A percentile compares a stretch with the other conserved stretches of the same genome.
Conservation (phyloP, 495 filamentous ascomycete genomes). For the Annulohypoxylon bovei region DNA sequence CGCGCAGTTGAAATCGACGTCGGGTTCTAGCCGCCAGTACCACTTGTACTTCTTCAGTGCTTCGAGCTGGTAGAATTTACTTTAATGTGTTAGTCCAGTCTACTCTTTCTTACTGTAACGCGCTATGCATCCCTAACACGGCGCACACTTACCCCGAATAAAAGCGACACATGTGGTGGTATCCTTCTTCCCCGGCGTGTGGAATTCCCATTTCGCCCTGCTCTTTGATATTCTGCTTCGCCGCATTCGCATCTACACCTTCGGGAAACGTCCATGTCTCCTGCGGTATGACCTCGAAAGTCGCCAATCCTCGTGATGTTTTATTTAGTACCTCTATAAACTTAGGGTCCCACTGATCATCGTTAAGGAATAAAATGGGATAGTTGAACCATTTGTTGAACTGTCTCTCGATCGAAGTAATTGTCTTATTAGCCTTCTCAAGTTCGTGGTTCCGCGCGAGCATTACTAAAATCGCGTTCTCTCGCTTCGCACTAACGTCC, state of each 20-base stretch:
- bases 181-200: constrained; percentile 97
- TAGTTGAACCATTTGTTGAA: constrained; percentile 99
- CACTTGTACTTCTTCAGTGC: constrained; percentile 47
- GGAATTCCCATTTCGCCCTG: constrained; percentile 90
- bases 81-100: constrained; percentile 18
- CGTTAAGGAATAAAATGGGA: constrained; percentile 95
- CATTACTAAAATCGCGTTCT: constrained; percentile 88
- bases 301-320: constrained; percentile 83
- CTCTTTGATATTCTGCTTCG: constrained; percentile 82
- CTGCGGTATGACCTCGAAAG: constrained; percentile 77
- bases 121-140: neutral
- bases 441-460: constrained; percentile 88
- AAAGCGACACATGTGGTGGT: constrained; percentile 98
- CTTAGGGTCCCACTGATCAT: constrained; percentile 80
- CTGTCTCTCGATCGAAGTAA: constrained; percentile 92
- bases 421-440: constrained; percentile 83
- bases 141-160: constrained; percentile 81
- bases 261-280: constrained; percentile 90
- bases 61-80: constrained; percentile 66
- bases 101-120: neutral
- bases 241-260: constrained; percentile 81
- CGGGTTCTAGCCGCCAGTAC: constrained; percentile 58
- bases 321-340: constrained; percentile 88
- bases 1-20: constrained; percentile 54
- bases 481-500: constrained; percentile 67